Base-by-base conservation (phyloP, 345 rosid species). In the Eucalyptus lansdowneana region DNA sequence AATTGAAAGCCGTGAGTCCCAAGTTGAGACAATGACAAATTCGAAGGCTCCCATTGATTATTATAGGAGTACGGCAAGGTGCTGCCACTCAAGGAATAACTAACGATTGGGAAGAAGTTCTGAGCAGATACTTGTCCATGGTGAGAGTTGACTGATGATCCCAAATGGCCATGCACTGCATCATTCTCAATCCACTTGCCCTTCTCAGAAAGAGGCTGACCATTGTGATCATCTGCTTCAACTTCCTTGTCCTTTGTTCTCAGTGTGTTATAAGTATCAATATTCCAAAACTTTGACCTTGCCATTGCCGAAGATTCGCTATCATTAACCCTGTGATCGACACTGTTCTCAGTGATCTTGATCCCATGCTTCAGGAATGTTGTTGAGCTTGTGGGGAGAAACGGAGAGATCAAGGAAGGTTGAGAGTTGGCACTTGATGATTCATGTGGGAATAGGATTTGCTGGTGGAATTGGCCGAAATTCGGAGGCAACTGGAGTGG, bases 401-500 rank as follows among this genome's bases (percentile, higher is more conserved):
- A 91, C 14, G 94, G 89, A 89, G 94, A 58, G 76, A 91, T 45
- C 49, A 90, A 65, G 85, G 91, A 88, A 76, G 47, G 85, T 40
- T 76, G 85, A 21, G 85, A 42, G 85, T 40, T 76, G 47, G 85
- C 47, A 14, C 47, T 76, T 11, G 85, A 76, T 14, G 47, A 25
- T 42, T 76, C 85, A 3, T 76, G 85, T 50, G 87, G 88, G 62
- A 86, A 58, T 40, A 86, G 45, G 47, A 93, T 90, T 47, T 94
- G 96, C 37, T 93, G 97, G 87, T 96, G 96, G 86, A 95, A 94
- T 88, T 96, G 98, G 69, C 93, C 95, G 86, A 96, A 96, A 4
- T 96, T 96, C 27, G 88, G 98, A 21, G 97, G 98, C 88, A 97
- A 90, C n/a, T 95, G 97, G 83, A 97, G 92, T 2, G 99, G 97